Conservation (phyloP, 2,329 filamentous ascomycete genomes). For the Trichoderma koningiopsis region DNA sequence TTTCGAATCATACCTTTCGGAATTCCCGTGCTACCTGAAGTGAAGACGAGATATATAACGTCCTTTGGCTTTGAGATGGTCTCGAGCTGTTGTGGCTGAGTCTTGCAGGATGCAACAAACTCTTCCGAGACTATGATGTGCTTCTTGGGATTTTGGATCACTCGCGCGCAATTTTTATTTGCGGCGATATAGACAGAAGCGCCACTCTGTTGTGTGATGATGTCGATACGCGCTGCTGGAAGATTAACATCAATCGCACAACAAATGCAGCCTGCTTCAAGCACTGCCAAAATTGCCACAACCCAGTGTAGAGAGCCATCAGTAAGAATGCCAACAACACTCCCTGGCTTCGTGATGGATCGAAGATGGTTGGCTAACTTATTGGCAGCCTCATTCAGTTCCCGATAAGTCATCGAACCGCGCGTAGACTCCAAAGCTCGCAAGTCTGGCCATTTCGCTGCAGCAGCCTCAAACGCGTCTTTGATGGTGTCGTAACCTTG, state of each 20-base stretch:
- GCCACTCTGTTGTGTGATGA: slow-evolving; percentile 4
- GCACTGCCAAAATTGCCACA: background rate
- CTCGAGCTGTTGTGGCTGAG: background rate
- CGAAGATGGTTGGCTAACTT: background rate
- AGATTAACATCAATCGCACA: slow-evolving; percentile 2
- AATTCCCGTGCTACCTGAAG: background rate
- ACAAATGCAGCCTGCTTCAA: slow-evolving; percentile 9
- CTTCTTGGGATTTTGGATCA: background rate
- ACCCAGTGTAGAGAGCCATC: slow-evolving; percentile 1
- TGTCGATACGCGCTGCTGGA: background rate
- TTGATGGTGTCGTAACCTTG: background rate
- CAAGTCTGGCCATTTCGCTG: slow-evolving; percentile 4
- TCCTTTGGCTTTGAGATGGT: background rate
- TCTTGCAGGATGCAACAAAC: background rate
- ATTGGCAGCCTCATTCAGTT: background rate
- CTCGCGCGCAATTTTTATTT: background rate
- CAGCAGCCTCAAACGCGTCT: background rate
- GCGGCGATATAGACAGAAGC: background rate
- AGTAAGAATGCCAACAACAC: background rate
- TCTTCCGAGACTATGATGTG: background rate
- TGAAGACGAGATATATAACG: slow-evolving; percentile 1
- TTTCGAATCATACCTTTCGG: slow-evolving; percentile 10
- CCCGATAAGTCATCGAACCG: slow-evolving; percentile 4
- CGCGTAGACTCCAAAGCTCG: background rate
- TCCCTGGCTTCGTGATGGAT: background rate